Evolutionary conservation across 331 rosid species (phyloP), one percentile per base, ranked within the genome.

Genomic region (Spiraea crenata): DNA sequence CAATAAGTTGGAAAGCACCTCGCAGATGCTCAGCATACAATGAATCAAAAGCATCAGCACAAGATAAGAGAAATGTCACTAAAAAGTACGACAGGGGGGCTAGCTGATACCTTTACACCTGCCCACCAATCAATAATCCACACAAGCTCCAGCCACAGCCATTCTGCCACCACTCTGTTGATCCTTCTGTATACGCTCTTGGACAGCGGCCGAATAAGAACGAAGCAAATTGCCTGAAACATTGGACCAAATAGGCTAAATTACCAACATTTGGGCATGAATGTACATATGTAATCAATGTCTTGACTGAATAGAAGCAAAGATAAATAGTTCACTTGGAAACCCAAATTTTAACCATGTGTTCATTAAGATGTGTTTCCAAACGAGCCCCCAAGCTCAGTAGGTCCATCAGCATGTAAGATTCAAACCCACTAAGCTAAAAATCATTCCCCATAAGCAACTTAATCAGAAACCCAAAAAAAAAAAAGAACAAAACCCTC

Each of bases 91-190:
- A 55, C 20, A 20, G 1, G 59, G 69, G 74, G 69, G 68, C 40
- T 20, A 40, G 58, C 62, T 10, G 67, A 66, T 57, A 93, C 99
- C 99, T 91, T 82, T 74, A 93, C 96, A 42, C 96, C 92, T 31
- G 99, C 99, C 99, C 97, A 93, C 99, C 99, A 93, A 82, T 93
- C 97, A 48, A 90, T 73, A 40, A 93, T 60, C 97, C 97, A 93
- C 13, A 93, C 89, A 16, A 93, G 97, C 82, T 93, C 92, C 65
- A 91, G 85, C 99, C 99, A 93, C 84, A 93, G 82, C 59, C 89
- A 60, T 77, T 91, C 99, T 9, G 95, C 99, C 38, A 89, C 86
- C 56, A 82, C 72, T 81, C 97, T 80, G 82, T 91, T 93, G 81
- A 91, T 87, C 84, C 91, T 83, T 82, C 99, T 82, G 77, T 87